These are phyloP conservation scores for Parsonsia alboflavescens DNA, from an alignment of 257 asterid species.

Conservation along the genomic window DNA sequence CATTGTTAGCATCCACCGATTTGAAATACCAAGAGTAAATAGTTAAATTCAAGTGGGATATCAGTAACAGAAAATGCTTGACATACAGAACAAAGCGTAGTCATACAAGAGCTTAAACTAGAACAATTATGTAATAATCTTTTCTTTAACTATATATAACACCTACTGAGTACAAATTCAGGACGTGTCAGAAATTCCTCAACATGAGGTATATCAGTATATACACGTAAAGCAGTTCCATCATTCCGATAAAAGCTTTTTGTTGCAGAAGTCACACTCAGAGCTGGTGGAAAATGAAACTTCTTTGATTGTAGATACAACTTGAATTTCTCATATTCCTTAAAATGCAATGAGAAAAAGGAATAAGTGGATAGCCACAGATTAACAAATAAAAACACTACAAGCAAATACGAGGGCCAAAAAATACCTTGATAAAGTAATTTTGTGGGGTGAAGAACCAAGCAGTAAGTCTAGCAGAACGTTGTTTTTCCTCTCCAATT, in stretches of 20 bases:
- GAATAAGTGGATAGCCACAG: neutral
- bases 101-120: neutral
- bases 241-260: slow-evolving; percentile 34
- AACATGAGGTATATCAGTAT: slow-evolving; percentile 80
- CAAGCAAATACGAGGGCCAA: neutral
- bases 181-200: slow-evolving; percentile 82
- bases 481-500: slow-evolving; percentile 86
- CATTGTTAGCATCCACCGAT: neutral
- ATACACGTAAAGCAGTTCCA: slow-evolving; percentile 64
- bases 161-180: slow-evolving; percentile 75
- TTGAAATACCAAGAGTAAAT: neutral
- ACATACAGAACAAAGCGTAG: neutral
- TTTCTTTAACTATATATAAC: neutral
- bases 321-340: slow-evolving; percentile 69
- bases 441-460: slow-evolving; percentile 92
- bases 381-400: neutral
- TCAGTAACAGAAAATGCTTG: neutral
- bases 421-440: slow-evolving; percentile 68
- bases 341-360: slow-evolving; percentile 15
- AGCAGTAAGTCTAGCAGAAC: slow-evolving; percentile 96
- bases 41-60: neutral
- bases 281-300: slow-evolving; percentile 30
- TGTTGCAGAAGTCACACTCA: slow-evolving; percentile 34
- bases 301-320: slow-evolving; percentile 40
- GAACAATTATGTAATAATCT: neutral